phyloP scores from a whole-genome alignment of 306 rosid genomes.

The Mucuna pruriens region DNA sequence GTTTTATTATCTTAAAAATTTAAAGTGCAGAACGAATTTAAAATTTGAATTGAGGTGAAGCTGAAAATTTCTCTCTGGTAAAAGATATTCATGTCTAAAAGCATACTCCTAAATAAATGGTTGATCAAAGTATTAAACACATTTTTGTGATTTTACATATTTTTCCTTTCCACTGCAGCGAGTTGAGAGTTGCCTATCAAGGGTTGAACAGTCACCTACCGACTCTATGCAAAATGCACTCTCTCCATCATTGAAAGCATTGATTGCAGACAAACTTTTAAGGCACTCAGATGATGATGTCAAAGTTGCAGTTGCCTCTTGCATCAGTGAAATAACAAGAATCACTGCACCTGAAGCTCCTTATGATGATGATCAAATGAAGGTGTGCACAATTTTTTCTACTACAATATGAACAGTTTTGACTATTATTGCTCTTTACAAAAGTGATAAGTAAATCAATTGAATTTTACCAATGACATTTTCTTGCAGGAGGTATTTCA shows the following conservation, averaged over 20 bases:
- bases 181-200: constrained; percentile 63
- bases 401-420: background rate
- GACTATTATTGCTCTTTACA: background rate
- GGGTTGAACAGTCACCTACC: constrained; percentile 87
- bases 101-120: background rate
- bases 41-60: background rate
- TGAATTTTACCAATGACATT: background rate
- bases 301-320: constrained; percentile 84
- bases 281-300: constrained; percentile 78
- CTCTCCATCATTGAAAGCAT: constrained; percentile 71
- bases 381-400: constrained; percentile 51
- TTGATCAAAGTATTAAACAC: background rate
- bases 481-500: constrained; percentile 78
- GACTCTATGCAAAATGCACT: constrained; percentile 77
- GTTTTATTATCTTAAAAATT: background rate
- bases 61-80: background rate
- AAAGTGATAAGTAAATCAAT: background rate
- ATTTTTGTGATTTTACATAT: background rate
- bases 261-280: constrained; percentile 63
- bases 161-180: constrained; percentile 51
- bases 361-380: constrained; percentile 91
- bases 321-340: constrained; percentile 93
- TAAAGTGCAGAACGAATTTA: background rate
- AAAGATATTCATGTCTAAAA: background rate
- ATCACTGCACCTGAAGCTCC: constrained; percentile 98